Evolutionary conservation across 2,329 filamentous ascomycete genomes (phyloP), one percentile per base, ranked within the genome.

Genomic region (Fusarium mexicanum): DNA sequence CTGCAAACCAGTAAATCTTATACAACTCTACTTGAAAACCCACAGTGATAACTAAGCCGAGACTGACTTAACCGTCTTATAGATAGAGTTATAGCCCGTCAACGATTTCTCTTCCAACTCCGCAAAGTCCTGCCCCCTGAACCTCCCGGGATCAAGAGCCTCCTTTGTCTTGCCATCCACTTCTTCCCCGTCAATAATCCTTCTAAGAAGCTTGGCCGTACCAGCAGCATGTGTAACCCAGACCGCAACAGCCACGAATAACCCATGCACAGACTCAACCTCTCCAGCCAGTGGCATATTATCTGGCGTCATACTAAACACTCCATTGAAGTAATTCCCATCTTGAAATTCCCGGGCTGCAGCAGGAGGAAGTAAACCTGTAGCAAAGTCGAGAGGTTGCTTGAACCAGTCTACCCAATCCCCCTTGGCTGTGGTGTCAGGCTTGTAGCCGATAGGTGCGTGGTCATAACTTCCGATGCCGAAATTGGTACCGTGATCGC

Each of bases 271-370:
- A 1, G 73, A 76, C 3, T 18, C 3, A 0, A 74, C 62, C 4
- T 33, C 40, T 1, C 76, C 76, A 18, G 69, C 73, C 1, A 78
- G 48, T 0, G 76, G 76, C 76, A 78, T 78, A 29, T 78, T 78
- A 18, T 78, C 76, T 2, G 76, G 76, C 0, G 76, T 78, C 75
- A 78, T 78, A 1, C 76, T 78, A 44, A 78, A 78, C 8, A 78
- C 69, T 11, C 76, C 76, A 14, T 78, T 78, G 37, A 78, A 78
- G 9, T 51, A 41, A 2, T 57, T 68, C 0, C 69, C 67, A 6
- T 55, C 17, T 16, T 43, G 20, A 13, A 78, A 77, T 11, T 76
- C 62, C 10, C 44, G 43, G 1, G 54, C 53, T 3, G 69, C 53
- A 38, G 51, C 22, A 0, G 68, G 43, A 7, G 76, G 76, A 5